These are phyloP conservation scores for Thozetella sp. DNA, from an alignment of 495 filamentous ascomycete genomes.

Conservation along the genomic window DNA sequence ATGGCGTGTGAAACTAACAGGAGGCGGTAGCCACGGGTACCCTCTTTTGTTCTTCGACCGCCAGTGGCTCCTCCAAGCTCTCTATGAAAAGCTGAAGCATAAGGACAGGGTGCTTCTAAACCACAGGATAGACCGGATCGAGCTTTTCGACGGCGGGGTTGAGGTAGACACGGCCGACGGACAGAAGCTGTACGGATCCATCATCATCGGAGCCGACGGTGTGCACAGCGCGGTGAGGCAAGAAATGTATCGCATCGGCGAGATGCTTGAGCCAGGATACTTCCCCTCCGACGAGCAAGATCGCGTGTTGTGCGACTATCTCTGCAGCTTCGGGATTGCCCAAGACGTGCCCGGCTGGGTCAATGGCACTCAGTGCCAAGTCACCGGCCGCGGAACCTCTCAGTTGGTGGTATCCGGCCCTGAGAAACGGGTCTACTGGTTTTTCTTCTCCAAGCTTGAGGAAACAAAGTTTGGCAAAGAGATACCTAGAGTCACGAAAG, in stretches of 20 bases:
- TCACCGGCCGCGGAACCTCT: conserved; percentile 17
- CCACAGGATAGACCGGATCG: conserved; percentile 21
- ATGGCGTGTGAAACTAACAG: neutral
- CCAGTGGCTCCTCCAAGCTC: conserved; percentile 23
- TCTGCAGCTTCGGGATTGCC: conserved; percentile 39
- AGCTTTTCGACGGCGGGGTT: conserved; percentile 1
- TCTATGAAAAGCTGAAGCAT: conserved; percentile 32
- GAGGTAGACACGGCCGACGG: conserved; percentile 34
- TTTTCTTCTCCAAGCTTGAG: conserved; percentile 30
- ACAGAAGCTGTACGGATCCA: conserved; percentile 45
- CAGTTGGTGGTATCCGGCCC: conserved; percentile 23
- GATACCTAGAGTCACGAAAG: conserved; percentile 26
- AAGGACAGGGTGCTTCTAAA: conserved; percentile 27
- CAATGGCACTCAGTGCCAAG: conserved; percentile 6
- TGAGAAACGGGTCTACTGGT: conserved; percentile 28
- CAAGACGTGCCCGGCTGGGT: conserved; percentile 7
- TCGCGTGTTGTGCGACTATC: conserved; percentile 19
- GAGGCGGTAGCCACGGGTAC: conserved; percentile 19
- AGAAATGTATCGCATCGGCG: conserved; percentile 35
- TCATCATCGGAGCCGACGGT: conserved; percentile 12
- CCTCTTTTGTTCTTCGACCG: conserved; percentile 29
- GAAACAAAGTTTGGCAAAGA: conserved; percentile 12
- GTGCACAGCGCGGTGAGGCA: conserved; percentile 24
- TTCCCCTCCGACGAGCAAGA: conserved; percentile 6
- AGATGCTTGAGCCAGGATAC: conserved; percentile 4